Base-by-base conservation (phyloP, 75 land plant genomes). In the Gnetum montanum region DNA sequence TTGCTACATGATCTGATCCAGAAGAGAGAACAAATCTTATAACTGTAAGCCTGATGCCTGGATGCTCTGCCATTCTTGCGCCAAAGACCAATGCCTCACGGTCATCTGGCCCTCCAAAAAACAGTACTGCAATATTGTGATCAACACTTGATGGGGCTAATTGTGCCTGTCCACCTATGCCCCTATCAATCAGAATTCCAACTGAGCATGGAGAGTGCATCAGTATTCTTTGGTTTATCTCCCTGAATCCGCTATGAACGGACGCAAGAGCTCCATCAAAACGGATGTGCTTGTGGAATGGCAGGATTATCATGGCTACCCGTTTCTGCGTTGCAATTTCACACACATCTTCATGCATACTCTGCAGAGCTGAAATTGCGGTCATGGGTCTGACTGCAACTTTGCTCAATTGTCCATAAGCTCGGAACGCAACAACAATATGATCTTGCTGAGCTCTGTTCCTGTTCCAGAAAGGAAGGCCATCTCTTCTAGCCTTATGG, bases 61-160 rank as follows among this genome's bases (percentile, higher is more conserved):
- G 84, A 30, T 83, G 91, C 63, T 86, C 88, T 1, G 68, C 83
- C 78, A 86, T 86, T 16, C 91, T 63, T 11, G 34, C 13, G 0
- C 77, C 88, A 44, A 58, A 79, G 4, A 78, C 75, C 1, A 86
- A 70, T 6, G 91, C 88, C 54, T 86, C 91, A 4, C 80, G 57
- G 68, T 86, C 91, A 41, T 86, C 91, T 22, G 58, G 45, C 2
- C 91, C 91, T 13, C 91, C 87, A 37, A 86, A 83, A 66, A 77
- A 82, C 35, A 68, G 60, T 5, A 77, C 74, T 15, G 40, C 58
- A 13, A 71, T 43, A 16, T 43, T 8, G 34, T 38, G 71, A 19
- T 62, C 48, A 11, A 73, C 60, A 16, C 53, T 54, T 55, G 74
- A 47, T 53, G 82, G 38, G 0, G 61, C 15, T 36, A 68, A 54